Evolutionary conservation across 1,139 yeast species (phyloP).

Genomic region (Komagataea norvegica): DNA sequence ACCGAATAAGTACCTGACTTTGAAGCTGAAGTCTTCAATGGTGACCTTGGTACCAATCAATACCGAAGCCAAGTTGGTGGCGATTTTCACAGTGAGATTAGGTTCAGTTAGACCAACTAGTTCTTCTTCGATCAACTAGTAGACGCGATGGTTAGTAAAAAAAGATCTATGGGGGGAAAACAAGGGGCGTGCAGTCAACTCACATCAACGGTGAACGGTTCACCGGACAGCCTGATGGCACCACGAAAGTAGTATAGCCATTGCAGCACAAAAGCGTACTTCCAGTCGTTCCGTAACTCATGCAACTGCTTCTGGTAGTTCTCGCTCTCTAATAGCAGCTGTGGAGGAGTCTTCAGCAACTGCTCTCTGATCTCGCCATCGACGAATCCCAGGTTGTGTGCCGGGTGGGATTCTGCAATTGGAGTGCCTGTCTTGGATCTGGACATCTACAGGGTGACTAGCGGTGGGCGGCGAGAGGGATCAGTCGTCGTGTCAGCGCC

Average conservation of each 20-base stretch:
- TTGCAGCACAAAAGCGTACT: slow-evolving; percentile 43
- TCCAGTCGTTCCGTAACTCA: slow-evolving; percentile 27
- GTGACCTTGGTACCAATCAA: slow-evolving; percentile 29
- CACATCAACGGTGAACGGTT: slow-evolving; percentile 43
- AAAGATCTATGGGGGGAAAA: neutral
- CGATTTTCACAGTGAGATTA: slow-evolving; percentile 38
- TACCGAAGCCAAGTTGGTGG: slow-evolving; percentile 37
- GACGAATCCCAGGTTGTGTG: slow-evolving; percentile 20
- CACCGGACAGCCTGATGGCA: slow-evolving; percentile 40
- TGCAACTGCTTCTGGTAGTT: slow-evolving; percentile 21
- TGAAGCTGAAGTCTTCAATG: slow-evolving; percentile 40
- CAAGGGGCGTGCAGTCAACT: neutral
- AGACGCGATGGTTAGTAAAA: slow-evolving; percentile 3
- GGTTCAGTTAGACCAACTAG: slow-evolving; percentile 36
- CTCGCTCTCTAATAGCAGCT: slow-evolving; percentile 25
- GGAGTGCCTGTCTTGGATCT: slow-evolving; percentile 23
- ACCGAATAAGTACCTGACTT: slow-evolving; percentile 44
- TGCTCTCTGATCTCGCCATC: slow-evolving; percentile 24
- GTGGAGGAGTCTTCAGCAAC: slow-evolving; percentile 25
- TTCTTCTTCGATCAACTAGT: slow-evolving; percentile 40
- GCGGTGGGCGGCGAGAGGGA: too few relatives aligned
- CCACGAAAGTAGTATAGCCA: slow-evolving; percentile 49
- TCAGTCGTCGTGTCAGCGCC: too few relatives aligned
- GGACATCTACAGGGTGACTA: slow-evolving; percentile 16
- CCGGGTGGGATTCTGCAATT: slow-evolving; percentile 24